A percentile compares a stretch with the other conserved stretches of the same genome.
Evolutionary conservation across 768 basidiomycete genomes (phyloP).

Genomic region (Lentinula guzmanii): DNA sequence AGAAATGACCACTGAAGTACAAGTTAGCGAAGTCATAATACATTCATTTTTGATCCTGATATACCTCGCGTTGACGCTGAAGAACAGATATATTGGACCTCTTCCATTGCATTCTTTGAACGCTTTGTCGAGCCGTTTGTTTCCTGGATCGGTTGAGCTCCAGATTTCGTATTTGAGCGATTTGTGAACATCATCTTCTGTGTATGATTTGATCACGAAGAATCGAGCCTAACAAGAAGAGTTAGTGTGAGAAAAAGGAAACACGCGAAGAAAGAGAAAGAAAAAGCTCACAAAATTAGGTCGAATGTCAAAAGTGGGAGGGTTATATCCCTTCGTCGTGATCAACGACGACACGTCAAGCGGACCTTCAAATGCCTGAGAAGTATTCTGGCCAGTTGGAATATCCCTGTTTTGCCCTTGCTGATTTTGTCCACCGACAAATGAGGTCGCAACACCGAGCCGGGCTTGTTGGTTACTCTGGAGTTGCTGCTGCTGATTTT

Average conservation of each 20-base stretch:
- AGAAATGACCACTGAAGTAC: constrained; percentile 80
- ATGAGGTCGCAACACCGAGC: constrained; percentile 30
- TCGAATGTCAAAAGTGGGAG: constrained; percentile 72
- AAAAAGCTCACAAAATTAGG: constrained; percentile 61
- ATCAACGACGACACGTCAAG: constrained; percentile 85
- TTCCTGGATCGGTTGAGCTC: constrained; percentile 96
- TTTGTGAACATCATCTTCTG: constrained; percentile 98
- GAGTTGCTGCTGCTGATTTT: constrained; percentile 46
- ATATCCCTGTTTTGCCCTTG: constrained; percentile 15
- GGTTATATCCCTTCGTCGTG: constrained; percentile 88
- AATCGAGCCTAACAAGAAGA: constrained; percentile 61
- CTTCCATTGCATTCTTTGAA: constrained; percentile 92
- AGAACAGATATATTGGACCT: constrained; percentile 96
- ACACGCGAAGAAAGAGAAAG: constrained; percentile 6
- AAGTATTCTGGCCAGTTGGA: constrained; percentile 27
- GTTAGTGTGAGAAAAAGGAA: neutral
- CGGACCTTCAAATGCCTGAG: constrained; percentile 44
- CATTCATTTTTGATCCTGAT: constrained; percentile 7
- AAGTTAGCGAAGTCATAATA: neutral
- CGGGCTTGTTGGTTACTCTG: constrained; percentile 29
- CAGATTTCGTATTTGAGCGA: constrained; percentile 96
- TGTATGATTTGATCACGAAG: constrained; percentile 99
- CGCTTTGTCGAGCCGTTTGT: constrained; percentile 94
- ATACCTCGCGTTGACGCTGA: constrained; percentile 90
- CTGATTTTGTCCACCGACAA: constrained; percentile 17